Percentiles rank a stretch among this genome's conserved stretches.
These are phyloP conservation scores for Neonectria sp. DNA, from an alignment of 2,329 filamentous ascomycete genomes.

Conservation along the genomic window DNA sequence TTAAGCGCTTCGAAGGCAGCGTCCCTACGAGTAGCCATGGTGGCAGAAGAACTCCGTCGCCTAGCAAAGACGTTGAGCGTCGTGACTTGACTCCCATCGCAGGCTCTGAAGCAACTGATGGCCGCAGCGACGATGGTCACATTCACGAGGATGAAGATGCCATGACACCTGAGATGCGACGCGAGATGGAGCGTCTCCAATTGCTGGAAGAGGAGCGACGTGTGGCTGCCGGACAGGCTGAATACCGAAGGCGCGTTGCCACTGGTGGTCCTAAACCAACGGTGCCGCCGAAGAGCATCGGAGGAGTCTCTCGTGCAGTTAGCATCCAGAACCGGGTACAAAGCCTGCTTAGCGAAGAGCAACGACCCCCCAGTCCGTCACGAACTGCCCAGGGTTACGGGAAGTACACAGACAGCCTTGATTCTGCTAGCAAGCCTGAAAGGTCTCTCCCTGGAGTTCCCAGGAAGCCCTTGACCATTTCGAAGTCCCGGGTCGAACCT, in stretches of 20 bases:
- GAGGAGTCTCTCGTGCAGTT: constrained; percentile 76
- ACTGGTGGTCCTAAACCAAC: constrained; percentile 57
- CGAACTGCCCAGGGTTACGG: constrained; percentile 91
- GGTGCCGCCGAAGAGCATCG: constrained; percentile 68
- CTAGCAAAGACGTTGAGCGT: constrained; percentile 63
- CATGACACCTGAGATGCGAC: constrained; percentile 87
- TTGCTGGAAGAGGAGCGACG: constrained; percentile 91
- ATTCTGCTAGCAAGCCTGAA: constrained; percentile 54
- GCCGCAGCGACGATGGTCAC: constrained; percentile 74
- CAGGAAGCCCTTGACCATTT: constrained; percentile 64
- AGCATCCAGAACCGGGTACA: constrained; percentile 95
- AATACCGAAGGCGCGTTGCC: constrained; percentile 84
- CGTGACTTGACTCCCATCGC: constrained; percentile 78
- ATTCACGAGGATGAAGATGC: constrained; percentile 74
- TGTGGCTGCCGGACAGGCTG: constrained; percentile 89
- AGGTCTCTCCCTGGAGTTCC: constrained; percentile 62
- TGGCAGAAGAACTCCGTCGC: constrained; percentile 62
- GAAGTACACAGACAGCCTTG: constrained; percentile 77
- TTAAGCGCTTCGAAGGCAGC: constrained; percentile 87
- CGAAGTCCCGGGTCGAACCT: constrained; percentile 50
- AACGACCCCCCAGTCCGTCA: constrained; percentile 70
- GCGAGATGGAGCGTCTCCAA: constrained; percentile 87
- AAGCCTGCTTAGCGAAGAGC: constrained; percentile 85
- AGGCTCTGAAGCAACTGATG: constrained; percentile 78
- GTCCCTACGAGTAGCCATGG: constrained; percentile 48